Evolutionary conservation across 2,329 filamentous ascomycete genomes (phyloP).

Genomic region (Aspergillus quadrilineatus): DNA sequence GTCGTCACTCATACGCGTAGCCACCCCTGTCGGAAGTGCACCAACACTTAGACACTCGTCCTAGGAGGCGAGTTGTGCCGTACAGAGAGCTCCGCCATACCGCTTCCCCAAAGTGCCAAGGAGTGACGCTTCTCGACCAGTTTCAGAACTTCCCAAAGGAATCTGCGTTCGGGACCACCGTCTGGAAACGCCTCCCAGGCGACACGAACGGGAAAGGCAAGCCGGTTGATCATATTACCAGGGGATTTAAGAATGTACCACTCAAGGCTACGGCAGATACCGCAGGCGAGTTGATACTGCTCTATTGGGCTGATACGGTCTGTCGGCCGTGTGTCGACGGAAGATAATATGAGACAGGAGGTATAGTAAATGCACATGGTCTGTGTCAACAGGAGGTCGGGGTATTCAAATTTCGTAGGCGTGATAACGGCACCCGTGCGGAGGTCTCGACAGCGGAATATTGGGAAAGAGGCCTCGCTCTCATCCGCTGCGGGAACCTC

Average conservation of each 20-base stretch:
- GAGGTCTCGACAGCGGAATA: constrained; percentile 35
- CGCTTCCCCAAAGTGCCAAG: constrained; percentile 36
- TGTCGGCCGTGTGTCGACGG: constrained; percentile 31
- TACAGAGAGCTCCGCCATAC: constrained; percentile 37
- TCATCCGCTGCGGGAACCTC: constrained; percentile 25
- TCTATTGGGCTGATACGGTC: constrained; percentile 31
- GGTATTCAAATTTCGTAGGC: constrained; percentile 34
- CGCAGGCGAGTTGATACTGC: constrained; percentile 36
- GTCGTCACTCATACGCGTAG: background rate
- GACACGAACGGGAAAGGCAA: constrained; percentile 38
- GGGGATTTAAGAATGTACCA: constrained; percentile 37
- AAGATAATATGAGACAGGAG: constrained; percentile 34
- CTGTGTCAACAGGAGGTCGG: constrained; percentile 37
- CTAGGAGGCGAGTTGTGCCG: constrained; percentile 25
- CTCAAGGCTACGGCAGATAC: constrained; percentile 37
- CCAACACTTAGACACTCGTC: background rate
- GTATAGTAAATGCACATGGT: constrained; percentile 39
- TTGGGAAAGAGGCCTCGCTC: constrained; percentile 30
- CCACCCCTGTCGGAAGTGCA: background rate
- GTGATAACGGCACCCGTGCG: constrained; percentile 33
- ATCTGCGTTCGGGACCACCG: constrained; percentile 32
- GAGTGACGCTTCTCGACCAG: constrained; percentile 37
- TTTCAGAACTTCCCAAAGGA: constrained; percentile 34
- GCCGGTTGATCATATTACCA: constrained; percentile 42
- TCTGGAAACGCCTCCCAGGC: constrained; percentile 40